These are phyloP conservation scores for Citrus maxima DNA, from an alignment of 345 rosid genomes.

Conservation along the genomic window DNA sequence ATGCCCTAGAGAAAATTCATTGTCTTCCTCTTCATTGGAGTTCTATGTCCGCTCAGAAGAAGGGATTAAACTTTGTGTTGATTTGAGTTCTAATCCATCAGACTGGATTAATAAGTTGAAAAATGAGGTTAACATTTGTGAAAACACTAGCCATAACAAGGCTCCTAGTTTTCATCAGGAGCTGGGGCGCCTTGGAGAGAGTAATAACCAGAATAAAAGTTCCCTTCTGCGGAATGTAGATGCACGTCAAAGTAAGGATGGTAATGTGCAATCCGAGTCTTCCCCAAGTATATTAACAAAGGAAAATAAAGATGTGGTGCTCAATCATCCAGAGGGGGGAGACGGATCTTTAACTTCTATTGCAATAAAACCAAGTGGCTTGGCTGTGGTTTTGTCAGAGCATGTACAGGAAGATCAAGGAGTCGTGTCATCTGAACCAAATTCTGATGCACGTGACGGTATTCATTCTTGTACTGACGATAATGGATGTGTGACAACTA, in stretches of 20 bases:
- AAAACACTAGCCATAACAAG: constrained; percentile 36
- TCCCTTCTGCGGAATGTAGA: constrained; percentile 23
- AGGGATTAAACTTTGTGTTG: constrained; percentile 80
- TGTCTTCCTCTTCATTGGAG: constrained; percentile 50
- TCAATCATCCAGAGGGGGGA: constrained; percentile 32
- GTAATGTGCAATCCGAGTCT: constrained; percentile 24
- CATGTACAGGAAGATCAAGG: constrained; percentile 27
- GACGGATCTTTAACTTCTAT: constrained; percentile 28
- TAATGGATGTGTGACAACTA: constrained; percentile 29
- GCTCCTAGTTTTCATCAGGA: constrained; percentile 37
- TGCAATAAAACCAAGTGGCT: constrained; percentile 17
- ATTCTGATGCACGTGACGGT: constrained; percentile 32
- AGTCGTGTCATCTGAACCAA: constrained; percentile 27
- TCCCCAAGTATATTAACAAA: constrained; percentile 29
- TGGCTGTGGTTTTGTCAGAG: constrained; percentile 27
- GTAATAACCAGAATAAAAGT: constrained; percentile 39
- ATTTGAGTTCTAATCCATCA: constrained; percentile 57
- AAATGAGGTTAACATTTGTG: constrained; percentile 46
- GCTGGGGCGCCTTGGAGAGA: constrained; percentile 37
- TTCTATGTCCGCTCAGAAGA: constrained; percentile 66
- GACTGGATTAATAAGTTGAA: constrained; percentile 67
- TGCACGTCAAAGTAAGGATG: constrained; percentile 33
- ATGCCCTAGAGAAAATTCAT: constrained; percentile 24
- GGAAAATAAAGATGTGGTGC: constrained; percentile 21
- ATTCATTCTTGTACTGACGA: constrained; percentile 28